Base-by-base conservation (phyloP, 192 early-diverging fungal species). In the Powellomyces hirtus region DNA sequence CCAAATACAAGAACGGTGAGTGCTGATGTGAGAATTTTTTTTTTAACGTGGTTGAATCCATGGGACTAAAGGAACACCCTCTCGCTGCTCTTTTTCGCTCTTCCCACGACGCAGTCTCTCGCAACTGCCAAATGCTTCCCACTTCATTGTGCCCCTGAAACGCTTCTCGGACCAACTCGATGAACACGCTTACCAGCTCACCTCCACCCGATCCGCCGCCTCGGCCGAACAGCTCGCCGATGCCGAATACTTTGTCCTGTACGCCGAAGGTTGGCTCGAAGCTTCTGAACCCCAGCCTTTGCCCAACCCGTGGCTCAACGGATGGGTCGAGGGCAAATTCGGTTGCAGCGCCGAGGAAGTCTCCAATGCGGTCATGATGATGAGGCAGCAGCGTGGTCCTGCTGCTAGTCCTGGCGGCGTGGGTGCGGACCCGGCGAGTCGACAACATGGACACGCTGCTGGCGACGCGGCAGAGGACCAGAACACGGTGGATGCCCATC, bases 241-340 rank as follows among this genome's bases (percentile, higher is more conserved):
- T 24, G 34, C 53, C 34, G 65, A 67, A 33, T 67, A 57, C 52
- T 57, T 57, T 34, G 50, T 67, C n/a, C 37, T 67, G 22, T 67
- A 67, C 53, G 51, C 37, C 5, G 65, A 67, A 58, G 65, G 65
- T 20, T 67, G 53, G 36, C 65, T 67, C 11, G 65, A 67, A 22
- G 65, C 65, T 5, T 53, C 65, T 29, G 65, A 57, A 20, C 31
- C 35, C 4, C 20, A 29, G n/a, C 31, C 52, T 13, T 31, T 64
- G 31, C 34, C 30, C 34, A 67, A 67, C 53, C 65, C 65, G 37
- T 67, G 65, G 65, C 16, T 67, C n/a, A 57, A 67, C 18, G 65
- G 65, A n/a, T 67, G 65, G 65, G 51, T 67, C 3, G 53, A 57
- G 27, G 65, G 65, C 1, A 67, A 37, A 18, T 67, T 49, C 27